Base-by-base conservation (phyloP, 176 grass and related monocot genomes). In the Guadua angustifolia region DNA sequence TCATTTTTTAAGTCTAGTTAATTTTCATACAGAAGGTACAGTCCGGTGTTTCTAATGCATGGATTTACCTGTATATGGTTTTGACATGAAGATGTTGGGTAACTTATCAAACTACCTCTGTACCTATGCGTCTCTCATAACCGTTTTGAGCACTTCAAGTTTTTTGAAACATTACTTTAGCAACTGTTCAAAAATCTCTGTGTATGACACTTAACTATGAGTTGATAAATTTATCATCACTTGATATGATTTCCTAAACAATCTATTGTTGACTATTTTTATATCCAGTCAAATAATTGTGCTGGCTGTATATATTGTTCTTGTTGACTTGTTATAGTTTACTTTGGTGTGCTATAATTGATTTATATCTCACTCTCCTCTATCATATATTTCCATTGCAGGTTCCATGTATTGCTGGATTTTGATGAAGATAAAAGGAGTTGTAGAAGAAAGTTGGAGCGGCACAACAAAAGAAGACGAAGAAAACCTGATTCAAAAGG, bases 391-490 rank as follows among this genome's bases (percentile, higher is more conserved):
- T 61, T 59, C 1, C 16, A 33, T 82, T 90, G 33, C 89, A 99
- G 96, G 83, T 99, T 99, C 83, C 96, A 99, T 88, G n/a, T 99
- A 76, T 85, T 99, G 44, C 53, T 85, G 9, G 93, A 99, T 92
- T 99, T 99, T 50, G 96, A 99, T 91, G 96, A 99, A 80, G 96
- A 92, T 64, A 99, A 99, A 90, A 88, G 96, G 60, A 99, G 96
- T 76, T 99, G 96, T 72, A 94, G 96, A 85, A 92, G 96, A 87
- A 99, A 99, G 79, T 50, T 99, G 74, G 96, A 99, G 86, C 71
- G 85, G 40, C 96, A 99, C 84, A 99, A 99, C 83, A 99, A 89
- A 85, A 94, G 96, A 74, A 89, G 96, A 91, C 55, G 96, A 66
- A 85, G 96, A 79, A 95, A 81, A 82, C 77, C 89, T 82, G 91